phyloP scores from a whole-genome alignment of 106 monocot genomes.

The Dendrobium chrysotoxum region DNA sequence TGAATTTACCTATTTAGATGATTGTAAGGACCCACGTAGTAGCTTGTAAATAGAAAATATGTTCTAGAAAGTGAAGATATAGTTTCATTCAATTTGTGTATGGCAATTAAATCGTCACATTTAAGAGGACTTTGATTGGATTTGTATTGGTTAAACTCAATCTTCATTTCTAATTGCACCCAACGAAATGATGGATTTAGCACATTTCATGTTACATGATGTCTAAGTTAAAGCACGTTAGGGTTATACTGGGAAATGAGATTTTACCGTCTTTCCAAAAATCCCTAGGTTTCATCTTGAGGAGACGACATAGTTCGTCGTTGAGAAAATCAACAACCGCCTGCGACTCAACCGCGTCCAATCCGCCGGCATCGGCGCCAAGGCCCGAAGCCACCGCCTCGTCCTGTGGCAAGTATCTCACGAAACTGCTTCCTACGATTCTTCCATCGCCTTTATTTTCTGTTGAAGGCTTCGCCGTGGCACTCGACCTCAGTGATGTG shows the following conservation, averaged over 20 bases:
- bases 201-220: neutral
- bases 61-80: neutral
- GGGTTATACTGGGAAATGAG: constrained; percentile 5
- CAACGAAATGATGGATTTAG: neutral
- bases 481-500: constrained; percentile 1
- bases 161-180: too few relatives aligned
- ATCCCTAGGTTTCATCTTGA: constrained; percentile 50
- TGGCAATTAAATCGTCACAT: too few relatives aligned
- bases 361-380: constrained; percentile 57
- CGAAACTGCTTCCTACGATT: constrained; percentile 18
- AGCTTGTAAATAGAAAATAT: too few relatives aligned
- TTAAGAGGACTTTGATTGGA: too few relatives aligned
- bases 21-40: neutral
- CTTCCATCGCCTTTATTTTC: neutral
- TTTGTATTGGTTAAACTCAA: too few relatives aligned
- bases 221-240: neutral
- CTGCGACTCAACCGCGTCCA: constrained; percentile 85
- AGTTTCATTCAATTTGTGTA: too few relatives aligned
- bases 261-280: constrained; percentile 79
- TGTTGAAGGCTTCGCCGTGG: neutral
- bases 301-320: constrained; percentile 48
- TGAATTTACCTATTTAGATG: neutral
- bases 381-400: constrained; percentile 92
- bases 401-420: constrained; percentile 84
- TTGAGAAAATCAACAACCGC: constrained; percentile 75